Conservation (phyloP, 192 early-diverging fungal species). For the Helicostylum pulchrum region DNA sequence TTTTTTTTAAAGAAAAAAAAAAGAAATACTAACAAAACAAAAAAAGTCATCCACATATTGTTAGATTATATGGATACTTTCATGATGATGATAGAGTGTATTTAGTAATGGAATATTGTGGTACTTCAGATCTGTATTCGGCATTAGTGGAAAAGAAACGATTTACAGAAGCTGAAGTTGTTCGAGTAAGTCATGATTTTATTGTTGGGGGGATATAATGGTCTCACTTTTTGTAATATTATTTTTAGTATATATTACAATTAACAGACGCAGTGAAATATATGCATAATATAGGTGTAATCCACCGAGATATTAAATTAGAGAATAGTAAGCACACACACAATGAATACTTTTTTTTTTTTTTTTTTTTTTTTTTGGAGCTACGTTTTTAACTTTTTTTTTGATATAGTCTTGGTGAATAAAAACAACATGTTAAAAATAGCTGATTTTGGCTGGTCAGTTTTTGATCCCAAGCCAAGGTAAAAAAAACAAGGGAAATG, state of each 20-base stretch:
- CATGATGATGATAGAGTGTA: conserved; percentile 88
- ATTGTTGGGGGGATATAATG: neutral
- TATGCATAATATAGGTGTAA: conserved; percentile 87
- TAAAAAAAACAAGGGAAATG: conserved; percentile 68
- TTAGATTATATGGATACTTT: conserved; percentile 92
- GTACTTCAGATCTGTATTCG: conserved; percentile 86
- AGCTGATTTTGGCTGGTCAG: conserved; percentile 96
- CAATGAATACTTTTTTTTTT: too few species aligned
- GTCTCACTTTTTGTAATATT: neutral
- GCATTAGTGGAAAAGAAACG: conserved; percentile 59
- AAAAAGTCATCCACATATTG: conserved; percentile 83
- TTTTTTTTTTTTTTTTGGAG: too few species aligned
- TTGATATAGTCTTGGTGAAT: conserved; percentile 61
- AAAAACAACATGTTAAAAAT: conserved; percentile 84
- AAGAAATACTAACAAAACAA: neutral
- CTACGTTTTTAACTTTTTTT: too few species aligned
- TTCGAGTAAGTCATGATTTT: conserved; percentile 48
- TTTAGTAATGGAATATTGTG: conserved; percentile 91
- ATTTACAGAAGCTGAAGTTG: conserved; percentile 70
- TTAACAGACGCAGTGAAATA: conserved; percentile 69
- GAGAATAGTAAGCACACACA: conserved; percentile 70
- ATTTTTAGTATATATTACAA: conserved; percentile 78
- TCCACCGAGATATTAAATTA: conserved; percentile 81
- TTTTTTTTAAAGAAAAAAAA: neutral
- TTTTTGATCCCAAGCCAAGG: conserved; percentile 80